A percentile compares a stretch with the other conserved stretches of the same genome.
Conservation (phyloP, 345 rosid species). For the Aquilaria sinensis region DNA sequence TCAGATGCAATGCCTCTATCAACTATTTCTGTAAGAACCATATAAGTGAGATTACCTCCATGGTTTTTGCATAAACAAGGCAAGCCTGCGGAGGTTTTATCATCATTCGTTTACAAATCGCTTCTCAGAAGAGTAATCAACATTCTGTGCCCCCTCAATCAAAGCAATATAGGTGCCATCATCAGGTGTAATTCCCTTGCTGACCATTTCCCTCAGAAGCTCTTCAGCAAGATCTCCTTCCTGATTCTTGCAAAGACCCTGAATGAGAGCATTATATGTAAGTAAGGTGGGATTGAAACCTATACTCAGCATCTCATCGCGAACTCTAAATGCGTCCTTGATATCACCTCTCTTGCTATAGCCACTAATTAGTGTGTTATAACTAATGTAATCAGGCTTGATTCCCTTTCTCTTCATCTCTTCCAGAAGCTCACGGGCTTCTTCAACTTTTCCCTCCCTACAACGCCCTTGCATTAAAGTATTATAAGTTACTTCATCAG, state of each 20-base stretch:
- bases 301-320: slow-evolving; percentile 81
- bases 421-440: slow-evolving; percentile 78
- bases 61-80: too few species aligned
- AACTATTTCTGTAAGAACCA: too few species aligned
- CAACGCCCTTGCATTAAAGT: slow-evolving; percentile 83
- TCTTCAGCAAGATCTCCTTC: slow-evolving; percentile 71
- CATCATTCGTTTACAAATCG: too few species aligned
- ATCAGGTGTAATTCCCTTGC: slow-evolving; percentile 77
- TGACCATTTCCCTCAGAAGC: slow-evolving; percentile 74
- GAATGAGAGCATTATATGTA: slow-evolving; percentile 83
- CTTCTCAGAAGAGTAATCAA: background rate
- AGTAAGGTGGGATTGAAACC: slow-evolving; percentile 82
- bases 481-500: slow-evolving; percentile 90
- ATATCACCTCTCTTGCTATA: slow-evolving; percentile 79
- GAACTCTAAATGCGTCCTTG: slow-evolving; percentile 64
- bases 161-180: slow-evolving; percentile 64
- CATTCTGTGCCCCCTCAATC: slow-evolving; percentile 51
- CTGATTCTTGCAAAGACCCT: slow-evolving; percentile 65
- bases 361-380: slow-evolving; percentile 84
- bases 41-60: too few species aligned
- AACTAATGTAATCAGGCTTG: slow-evolving; percentile 75
- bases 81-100: too few species aligned
- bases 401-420: slow-evolving; percentile 82
- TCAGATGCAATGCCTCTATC: too few species aligned
- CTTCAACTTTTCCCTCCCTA: slow-evolving; percentile 72